A percentile compares a stretch with the other conserved stretches of the same genome.
phyloP scores from a whole-genome alignment of 169 alveolate species.

The Cryptosporidium meleagridis region DNA sequence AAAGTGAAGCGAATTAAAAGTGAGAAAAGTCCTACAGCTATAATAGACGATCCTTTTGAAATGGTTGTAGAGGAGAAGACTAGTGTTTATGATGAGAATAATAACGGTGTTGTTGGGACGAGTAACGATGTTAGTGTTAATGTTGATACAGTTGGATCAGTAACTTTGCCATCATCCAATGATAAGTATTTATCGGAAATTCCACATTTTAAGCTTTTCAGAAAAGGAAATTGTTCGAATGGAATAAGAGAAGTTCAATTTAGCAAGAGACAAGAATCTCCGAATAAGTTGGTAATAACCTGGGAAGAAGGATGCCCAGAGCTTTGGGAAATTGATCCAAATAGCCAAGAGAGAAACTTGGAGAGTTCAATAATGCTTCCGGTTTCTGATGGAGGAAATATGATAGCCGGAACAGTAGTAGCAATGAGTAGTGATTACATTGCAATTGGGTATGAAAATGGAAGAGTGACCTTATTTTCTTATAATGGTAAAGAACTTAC shows the following conservation, averaged over 20 bases:
- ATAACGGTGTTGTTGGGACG: neutral
- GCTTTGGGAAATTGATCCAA: conserved; percentile 59
- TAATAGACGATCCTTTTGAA: neutral
- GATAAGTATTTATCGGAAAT: conserved; percentile 2
- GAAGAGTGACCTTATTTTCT: conserved; percentile 46
- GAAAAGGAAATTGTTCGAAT: conserved; percentile 4
- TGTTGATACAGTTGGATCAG: neutral
- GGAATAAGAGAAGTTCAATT: conserved; percentile 67
- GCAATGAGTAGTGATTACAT: conserved; percentile 37
- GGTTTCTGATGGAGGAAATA: conserved; percentile 28
- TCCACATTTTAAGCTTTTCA: conserved; percentile 28
- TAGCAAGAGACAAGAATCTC: conserved; percentile 25
- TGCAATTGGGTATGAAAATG: conserved; percentile 69
- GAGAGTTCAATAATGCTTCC: conserved; percentile 32
- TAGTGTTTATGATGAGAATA: neutral
- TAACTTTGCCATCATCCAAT: neutral
- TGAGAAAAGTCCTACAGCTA: neutral
- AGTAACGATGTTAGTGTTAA: neutral
- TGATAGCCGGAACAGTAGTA: conserved; percentile 64
- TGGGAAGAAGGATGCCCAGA: conserved; percentile 75
- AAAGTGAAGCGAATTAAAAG: neutral
- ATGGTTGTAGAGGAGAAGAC: neutral
- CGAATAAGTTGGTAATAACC: conserved; percentile 56
- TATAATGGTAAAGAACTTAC: conserved; percentile 32
- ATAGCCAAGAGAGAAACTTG: neutral